Conservation (phyloP, 306 rosid species). For the Fragaria vesca region DNA sequence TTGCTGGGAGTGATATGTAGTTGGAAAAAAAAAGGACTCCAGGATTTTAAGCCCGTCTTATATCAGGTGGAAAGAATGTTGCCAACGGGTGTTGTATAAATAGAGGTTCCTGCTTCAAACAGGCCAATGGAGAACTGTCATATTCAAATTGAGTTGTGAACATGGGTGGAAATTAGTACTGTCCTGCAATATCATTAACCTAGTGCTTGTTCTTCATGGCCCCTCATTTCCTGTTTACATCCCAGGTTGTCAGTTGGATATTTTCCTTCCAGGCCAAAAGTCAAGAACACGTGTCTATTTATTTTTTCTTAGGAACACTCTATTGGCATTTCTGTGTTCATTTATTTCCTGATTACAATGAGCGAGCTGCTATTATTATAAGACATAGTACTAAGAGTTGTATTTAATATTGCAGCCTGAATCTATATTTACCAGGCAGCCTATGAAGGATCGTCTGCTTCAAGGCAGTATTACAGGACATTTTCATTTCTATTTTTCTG, state of each 20-base stretch:
- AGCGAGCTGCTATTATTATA: background rate
- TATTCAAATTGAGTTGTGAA: constrained; percentile 29
- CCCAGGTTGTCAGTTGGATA: background rate
- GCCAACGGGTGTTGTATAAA: constrained; percentile 33
- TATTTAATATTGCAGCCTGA: background rate
- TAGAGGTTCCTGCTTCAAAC: constrained; percentile 39
- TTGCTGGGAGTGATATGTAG: constrained; percentile 47
- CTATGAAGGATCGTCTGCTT: background rate
- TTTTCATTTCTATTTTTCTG: background rate
- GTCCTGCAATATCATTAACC: background rate
- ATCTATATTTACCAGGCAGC: background rate
- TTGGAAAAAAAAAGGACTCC: constrained; percentile 25
- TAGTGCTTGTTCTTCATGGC: background rate
- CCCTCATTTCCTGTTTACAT: background rate
- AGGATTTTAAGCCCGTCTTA: constrained; percentile 35
- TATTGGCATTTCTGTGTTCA: background rate
- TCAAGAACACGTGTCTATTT: background rate
- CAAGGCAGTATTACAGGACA: background rate
- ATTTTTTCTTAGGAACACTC: background rate
- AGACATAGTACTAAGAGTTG: background rate
- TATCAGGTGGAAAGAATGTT: constrained; percentile 36
- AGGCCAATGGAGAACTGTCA: constrained; percentile 26
- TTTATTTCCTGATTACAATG: background rate
- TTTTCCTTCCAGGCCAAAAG: background rate
- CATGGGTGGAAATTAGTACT: background rate